These are phyloP conservation scores for Fusarium duplospermum DNA, from an alignment of 2,329 filamentous ascomycete species.

Conservation along the genomic window DNA sequence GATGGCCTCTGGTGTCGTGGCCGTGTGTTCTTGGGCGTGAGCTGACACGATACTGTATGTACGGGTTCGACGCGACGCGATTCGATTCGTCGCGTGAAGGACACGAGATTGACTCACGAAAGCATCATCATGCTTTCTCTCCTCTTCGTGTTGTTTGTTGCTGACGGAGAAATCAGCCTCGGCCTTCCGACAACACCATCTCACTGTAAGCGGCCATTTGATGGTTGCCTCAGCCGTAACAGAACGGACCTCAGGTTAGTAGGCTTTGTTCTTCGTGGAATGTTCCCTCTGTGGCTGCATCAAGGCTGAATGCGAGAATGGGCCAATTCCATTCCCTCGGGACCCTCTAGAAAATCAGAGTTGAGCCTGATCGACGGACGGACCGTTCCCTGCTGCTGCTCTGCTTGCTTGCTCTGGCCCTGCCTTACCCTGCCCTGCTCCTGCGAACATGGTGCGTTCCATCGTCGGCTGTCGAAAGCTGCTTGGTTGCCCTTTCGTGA, in stretches of 20 bases:
- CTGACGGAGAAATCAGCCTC: slow-evolving; percentile 22
- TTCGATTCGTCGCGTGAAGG: slow-evolving; percentile 15
- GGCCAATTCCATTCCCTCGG: slow-evolving; percentile 21
- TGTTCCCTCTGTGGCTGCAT: slow-evolving; percentile 1
- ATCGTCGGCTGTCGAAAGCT: slow-evolving; percentile 3
- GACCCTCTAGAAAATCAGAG: slow-evolving; percentile 10
- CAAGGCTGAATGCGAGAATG: slow-evolving; percentile 4
- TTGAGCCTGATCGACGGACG: slow-evolving; percentile 40
- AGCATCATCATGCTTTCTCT: slow-evolving; percentile 8
- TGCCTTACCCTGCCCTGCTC: slow-evolving; percentile 6
- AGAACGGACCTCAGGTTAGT: background rate
- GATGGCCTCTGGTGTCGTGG: slow-evolving; percentile 22
- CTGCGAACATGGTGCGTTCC: slow-evolving; percentile 11
- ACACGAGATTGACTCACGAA: slow-evolving; percentile 22
- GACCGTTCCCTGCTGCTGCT: slow-evolving; percentile 40
- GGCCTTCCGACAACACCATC: slow-evolving; percentile 9
- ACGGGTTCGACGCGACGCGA: slow-evolving; percentile 23
- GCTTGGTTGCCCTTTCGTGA: slow-evolving; percentile 21
- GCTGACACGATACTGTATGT: slow-evolving; percentile 16
- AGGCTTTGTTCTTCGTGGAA: background rate
- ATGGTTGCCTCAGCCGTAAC: slow-evolving; percentile 16
- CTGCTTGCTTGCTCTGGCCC: too few species aligned
- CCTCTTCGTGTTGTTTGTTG: background rate
- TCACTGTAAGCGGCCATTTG: slow-evolving; percentile 35
- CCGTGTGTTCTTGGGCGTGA: slow-evolving; percentile 20